Evolutionary conservation across 192 early-diverging fungal genomes (phyloP).

Genomic region (Coemansia sp.): DNA sequence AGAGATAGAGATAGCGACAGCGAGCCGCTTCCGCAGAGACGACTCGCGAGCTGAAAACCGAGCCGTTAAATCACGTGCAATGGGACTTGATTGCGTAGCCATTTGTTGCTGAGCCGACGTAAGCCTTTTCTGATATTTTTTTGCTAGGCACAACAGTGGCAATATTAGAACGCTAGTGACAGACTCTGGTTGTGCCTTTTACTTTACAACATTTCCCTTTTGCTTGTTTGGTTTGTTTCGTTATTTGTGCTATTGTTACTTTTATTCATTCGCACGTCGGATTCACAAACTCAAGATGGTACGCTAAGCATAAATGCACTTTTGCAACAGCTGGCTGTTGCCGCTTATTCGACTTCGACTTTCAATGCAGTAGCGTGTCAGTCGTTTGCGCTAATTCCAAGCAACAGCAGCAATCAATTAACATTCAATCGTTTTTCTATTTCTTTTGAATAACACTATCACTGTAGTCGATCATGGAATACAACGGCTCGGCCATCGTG

Average conservation of each 20-base stretch:
- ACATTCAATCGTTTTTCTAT: neutral
- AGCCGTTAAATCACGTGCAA: neutral
- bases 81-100: neutral
- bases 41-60: neutral
- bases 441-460: neutral
- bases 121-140: neutral
- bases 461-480: slow-evolving; percentile 80
- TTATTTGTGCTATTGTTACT: neutral
- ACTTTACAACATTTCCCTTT: neutral
- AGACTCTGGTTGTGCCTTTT: neutral
- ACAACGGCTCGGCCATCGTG: slow-evolving; percentile 92
- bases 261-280: neutral
- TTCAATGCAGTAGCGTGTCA: too few relatives aligned
- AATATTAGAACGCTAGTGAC: neutral
- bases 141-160: neutral
- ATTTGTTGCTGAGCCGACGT: neutral
- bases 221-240: neutral
- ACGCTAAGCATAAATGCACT: neutral
- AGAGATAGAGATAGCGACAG: neutral
- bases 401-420: neutral
- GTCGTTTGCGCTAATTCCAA: neutral
- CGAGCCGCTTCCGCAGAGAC: neutral
- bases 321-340: neutral
- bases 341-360: too few relatives aligned
- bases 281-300: neutral